These are phyloP conservation scores for Fusarium sambucinum DNA, from an alignment of 2,329 filamentous ascomycete genomes.

Conservation along the genomic window DNA sequence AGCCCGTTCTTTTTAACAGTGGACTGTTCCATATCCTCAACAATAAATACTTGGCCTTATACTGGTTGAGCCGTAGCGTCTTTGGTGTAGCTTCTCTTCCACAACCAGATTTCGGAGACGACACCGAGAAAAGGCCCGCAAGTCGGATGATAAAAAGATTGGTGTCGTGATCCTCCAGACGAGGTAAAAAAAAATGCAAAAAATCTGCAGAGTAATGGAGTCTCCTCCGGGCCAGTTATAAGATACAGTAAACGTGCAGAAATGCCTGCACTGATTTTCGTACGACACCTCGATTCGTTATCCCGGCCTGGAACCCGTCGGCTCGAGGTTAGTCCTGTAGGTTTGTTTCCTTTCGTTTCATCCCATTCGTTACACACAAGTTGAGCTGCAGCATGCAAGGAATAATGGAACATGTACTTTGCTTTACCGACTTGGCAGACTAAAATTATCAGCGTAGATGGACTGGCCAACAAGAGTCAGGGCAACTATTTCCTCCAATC, in stretches of 20 bases:
- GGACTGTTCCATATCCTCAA: slow-evolving; percentile 31
- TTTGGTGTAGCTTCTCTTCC: slow-evolving; percentile 33
- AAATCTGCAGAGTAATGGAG: slow-evolving; percentile 43
- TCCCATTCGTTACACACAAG: slow-evolving; percentile 30
- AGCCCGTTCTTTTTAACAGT: slow-evolving; percentile 9
- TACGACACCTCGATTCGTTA: slow-evolving; percentile 7
- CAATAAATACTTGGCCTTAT: slow-evolving; percentile 23
- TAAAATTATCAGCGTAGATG: slow-evolving; percentile 23
- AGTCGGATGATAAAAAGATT: slow-evolving; percentile 30
- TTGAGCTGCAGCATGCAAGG: slow-evolving; percentile 45
- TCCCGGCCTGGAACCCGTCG: slow-evolving; percentile 18
- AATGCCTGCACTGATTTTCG: slow-evolving; percentile 16
- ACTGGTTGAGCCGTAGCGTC: slow-evolving; percentile 33
- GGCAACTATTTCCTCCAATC: slow-evolving; percentile 36
- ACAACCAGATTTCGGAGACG: slow-evolving; percentile 27
- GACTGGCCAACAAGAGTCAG: slow-evolving; percentile 41
- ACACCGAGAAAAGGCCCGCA: slow-evolving; percentile 34
- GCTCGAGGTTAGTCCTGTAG: slow-evolving; percentile 19
- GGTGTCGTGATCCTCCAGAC: slow-evolving; percentile 25
- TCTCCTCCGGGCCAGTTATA: slow-evolving; percentile 6
- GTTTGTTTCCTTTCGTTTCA: slow-evolving; percentile 24
- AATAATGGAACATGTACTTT: slow-evolving; percentile 30
- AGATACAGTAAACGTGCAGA: slow-evolving; percentile 4
- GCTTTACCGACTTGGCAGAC: slow-evolving; percentile 18
- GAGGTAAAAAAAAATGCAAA: slow-evolving; percentile 26